Percentiles rank a stretch among this genome's conserved stretches.
Conservation (phyloP, 2,329 filamentous ascomycete species). For the Aspergillus brunneoviolaceus region DNA sequence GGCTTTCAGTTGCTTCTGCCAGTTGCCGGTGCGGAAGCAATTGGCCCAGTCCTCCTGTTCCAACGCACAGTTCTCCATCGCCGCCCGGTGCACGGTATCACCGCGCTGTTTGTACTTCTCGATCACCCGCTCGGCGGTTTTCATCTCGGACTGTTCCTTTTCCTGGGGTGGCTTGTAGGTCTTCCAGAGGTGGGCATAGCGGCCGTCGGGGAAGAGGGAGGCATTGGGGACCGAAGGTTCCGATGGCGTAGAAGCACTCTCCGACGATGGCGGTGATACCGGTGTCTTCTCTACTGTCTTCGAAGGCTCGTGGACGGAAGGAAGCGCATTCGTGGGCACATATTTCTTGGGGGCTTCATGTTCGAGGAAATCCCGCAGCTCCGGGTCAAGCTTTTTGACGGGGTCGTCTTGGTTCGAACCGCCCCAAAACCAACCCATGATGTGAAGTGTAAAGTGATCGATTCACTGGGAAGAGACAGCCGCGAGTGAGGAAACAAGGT, state of each 20-base stretch:
- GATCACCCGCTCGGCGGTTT: conserved; percentile 79
- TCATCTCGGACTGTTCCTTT: conserved; percentile 69
- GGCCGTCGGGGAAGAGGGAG: conserved; percentile 66
- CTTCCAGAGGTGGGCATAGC: conserved; percentile 88
- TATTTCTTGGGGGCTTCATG: conserved; percentile 77
- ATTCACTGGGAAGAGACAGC: conserved; percentile 39
- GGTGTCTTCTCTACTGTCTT: conserved; percentile 25
- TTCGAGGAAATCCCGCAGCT: conserved; percentile 79
- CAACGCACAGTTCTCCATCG: conserved; percentile 88
- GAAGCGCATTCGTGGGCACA: conserved; percentile 36
- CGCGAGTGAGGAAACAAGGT: neutral
- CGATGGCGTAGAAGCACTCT: conserved; percentile 25
- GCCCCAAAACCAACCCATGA: conserved; percentile 64
- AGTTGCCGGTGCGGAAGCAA: conserved; percentile 74
- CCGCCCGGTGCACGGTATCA: conserved; percentile 72
- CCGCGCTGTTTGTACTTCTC: conserved; percentile 82
- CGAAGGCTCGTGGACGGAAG: conserved; percentile 20
- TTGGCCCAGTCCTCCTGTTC: conserved; percentile 80
- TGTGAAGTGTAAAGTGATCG: neutral
- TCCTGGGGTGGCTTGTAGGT: conserved; percentile 74
- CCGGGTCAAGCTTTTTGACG: conserved; percentile 74
- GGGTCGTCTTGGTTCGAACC: conserved; percentile 59
- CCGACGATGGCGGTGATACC: conserved; percentile 21
- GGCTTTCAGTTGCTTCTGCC: conserved; percentile 55
- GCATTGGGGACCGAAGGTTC: conserved; percentile 44